phyloP scores from a whole-genome alignment of 805 yeast genomes.

The Yarrowia keelungensis region DNA sequence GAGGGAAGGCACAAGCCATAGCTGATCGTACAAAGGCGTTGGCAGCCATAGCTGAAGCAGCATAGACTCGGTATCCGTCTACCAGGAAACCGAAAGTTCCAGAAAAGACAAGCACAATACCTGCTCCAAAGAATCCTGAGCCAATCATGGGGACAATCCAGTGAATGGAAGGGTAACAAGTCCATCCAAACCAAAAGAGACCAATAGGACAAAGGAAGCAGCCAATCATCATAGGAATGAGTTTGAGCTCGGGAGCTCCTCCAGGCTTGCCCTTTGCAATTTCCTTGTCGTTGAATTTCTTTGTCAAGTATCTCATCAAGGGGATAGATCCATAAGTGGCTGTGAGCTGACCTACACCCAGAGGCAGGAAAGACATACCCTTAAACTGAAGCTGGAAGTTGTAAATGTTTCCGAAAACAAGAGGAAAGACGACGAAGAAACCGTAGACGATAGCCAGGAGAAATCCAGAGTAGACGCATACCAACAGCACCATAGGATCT shows the following conservation, averaged over 20 bases:
- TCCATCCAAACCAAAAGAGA: slow-evolving; percentile 75
- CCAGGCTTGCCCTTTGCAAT: slow-evolving; percentile 58
- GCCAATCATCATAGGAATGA: slow-evolving; percentile 65
- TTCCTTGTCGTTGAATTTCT: slow-evolving; percentile 45
- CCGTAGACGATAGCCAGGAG: slow-evolving; percentile 71
- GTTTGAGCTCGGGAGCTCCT: slow-evolving; percentile 62
- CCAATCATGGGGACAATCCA: slow-evolving; percentile 74
- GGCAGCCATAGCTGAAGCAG: slow-evolving; percentile 71
- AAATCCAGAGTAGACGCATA: slow-evolving; percentile 69
- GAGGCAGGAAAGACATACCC: slow-evolving; percentile 65
- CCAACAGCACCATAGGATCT: slow-evolving; percentile 70
- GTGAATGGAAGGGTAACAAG: slow-evolving; percentile 60
- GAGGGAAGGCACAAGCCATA: slow-evolving; percentile 80
- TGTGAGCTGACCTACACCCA: slow-evolving; percentile 61
- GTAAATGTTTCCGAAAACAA: slow-evolving; percentile 57
- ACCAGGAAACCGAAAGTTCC: slow-evolving; percentile 66
- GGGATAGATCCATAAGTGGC: slow-evolving; percentile 61
- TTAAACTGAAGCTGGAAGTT: slow-evolving; percentile 57
- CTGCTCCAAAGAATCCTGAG: slow-evolving; percentile 61
- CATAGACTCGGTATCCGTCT: slow-evolving; percentile 50
- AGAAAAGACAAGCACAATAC: slow-evolving; percentile 66
- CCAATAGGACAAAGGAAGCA: slow-evolving; percentile 66
- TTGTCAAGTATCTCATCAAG: slow-evolving; percentile 54
- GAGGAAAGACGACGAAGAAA: slow-evolving; percentile 66
- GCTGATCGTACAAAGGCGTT: slow-evolving; percentile 79